A percentile compares a stretch with the other conserved stretches of the same genome.
phyloP scores from a whole-genome alignment of 1,139 yeast genomes.

The Pneumocystis jirovecii region DNA sequence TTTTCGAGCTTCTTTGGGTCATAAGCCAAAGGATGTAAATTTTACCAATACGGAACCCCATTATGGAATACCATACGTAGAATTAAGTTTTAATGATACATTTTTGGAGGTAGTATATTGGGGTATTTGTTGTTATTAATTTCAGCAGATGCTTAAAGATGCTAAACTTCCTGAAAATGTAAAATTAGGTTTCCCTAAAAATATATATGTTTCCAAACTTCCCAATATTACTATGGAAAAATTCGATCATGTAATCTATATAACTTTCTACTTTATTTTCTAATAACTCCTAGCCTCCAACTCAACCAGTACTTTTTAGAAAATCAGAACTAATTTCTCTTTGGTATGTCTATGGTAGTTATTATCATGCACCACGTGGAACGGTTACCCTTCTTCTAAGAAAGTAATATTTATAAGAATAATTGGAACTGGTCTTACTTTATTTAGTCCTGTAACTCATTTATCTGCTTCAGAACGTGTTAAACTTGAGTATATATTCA shows the following conservation, averaged over 20 bases:
- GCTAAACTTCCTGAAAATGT: slow-evolving; percentile 24
- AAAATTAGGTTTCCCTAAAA: slow-evolving; percentile 10
- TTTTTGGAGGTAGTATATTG: slow-evolving; percentile 46
- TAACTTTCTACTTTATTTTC: background rate
- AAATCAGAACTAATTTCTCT: background rate
- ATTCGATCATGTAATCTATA: background rate
- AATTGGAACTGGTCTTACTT: background rate
- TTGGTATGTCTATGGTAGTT: background rate
- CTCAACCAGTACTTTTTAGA: background rate
- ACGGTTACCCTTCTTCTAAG: background rate
- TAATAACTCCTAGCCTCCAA: background rate
- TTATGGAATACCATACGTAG: slow-evolving; percentile 30
- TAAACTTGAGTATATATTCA: background rate
- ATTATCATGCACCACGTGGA: background rate
- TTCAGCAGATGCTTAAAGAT: slow-evolving; percentile 31
- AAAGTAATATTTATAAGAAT: background rate
- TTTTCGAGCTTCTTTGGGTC: slow-evolving; percentile 23
- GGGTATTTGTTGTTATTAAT: slow-evolving; percentile 40
- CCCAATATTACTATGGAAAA: background rate
- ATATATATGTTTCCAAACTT: background rate
- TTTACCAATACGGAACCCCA: slow-evolving; percentile 13
- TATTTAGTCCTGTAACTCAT: background rate
- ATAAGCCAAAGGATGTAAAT: background rate
- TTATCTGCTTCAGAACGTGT: background rate
- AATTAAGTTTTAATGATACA: slow-evolving; percentile 22